phyloP scores from a whole-genome alignment of 1,139 yeast species.

The Pichia sp. region DNA sequence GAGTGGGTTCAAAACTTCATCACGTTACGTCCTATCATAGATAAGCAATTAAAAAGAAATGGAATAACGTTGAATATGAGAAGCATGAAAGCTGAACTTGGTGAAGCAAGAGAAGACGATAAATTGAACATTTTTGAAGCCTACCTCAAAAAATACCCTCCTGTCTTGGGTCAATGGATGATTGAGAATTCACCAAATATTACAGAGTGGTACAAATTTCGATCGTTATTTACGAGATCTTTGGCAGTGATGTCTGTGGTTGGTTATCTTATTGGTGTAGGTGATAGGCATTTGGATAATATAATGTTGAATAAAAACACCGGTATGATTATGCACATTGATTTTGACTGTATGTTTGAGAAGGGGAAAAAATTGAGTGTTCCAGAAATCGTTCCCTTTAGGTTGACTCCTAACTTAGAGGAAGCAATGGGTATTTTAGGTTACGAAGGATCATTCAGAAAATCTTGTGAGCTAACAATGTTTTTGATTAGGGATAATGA shows the following conservation, averaged over 20 bases:
- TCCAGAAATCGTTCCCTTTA: slow-evolving; percentile 93
- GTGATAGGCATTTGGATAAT: slow-evolving; percentile 96
- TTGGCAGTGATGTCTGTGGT: slow-evolving; percentile 97
- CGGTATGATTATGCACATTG: slow-evolving; percentile 88
- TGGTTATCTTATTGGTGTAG: slow-evolving; percentile 85
- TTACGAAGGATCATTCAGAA: slow-evolving; percentile 84
- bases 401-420: slow-evolving; percentile 81
- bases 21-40: slow-evolving; percentile 69
- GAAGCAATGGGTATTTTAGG: slow-evolving; percentile 92
- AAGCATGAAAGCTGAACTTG: slow-evolving; percentile 14
- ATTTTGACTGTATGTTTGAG: slow-evolving; percentile 92
- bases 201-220: slow-evolving; percentile 74
- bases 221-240: slow-evolving; percentile 71
- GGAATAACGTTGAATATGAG: slow-evolving; percentile 10
- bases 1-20: slow-evolving; percentile 88
- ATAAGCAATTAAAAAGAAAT: slow-evolving; percentile 20
- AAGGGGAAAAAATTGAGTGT: slow-evolving; percentile 59
- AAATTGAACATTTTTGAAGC: slow-evolving; percentile 32
- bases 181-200: slow-evolving; percentile 89
- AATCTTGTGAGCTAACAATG: slow-evolving; percentile 81
- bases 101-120: slow-evolving; percentile 33
- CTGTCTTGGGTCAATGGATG: slow-evolving; percentile 84
- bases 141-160: slow-evolving; percentile 48
- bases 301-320: slow-evolving; percentile 66
- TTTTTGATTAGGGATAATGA: slow-evolving; percentile 71